Evolutionary conservation across 1,284 basidiomycete genomes (phyloP).

Genomic region (Ceratorhiza oryzae-sativae): DNA sequence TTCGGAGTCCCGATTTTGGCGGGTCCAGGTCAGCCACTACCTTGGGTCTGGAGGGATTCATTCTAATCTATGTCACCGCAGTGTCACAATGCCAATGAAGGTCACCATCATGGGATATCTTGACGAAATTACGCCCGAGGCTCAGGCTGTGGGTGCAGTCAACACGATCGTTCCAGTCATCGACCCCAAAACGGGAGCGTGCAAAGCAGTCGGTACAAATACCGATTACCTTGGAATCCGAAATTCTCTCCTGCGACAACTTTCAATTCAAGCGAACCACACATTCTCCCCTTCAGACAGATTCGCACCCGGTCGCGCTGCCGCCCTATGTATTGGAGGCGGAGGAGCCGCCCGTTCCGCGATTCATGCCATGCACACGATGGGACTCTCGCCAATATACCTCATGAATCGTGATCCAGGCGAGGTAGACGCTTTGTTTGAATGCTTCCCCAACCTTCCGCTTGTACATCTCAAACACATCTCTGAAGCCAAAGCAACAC

Average conservation of each 20-base stretch:
- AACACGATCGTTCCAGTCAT: slow-evolving; percentile 52
- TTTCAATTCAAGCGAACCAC: slow-evolving; percentile 40
- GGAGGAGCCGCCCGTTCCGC: slow-evolving; percentile 53
- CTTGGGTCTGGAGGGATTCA: too few species aligned
- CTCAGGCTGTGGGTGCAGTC: slow-evolving; percentile 49
- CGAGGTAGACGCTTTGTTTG: slow-evolving; percentile 39
- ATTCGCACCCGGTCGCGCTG: slow-evolving; percentile 44
- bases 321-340: slow-evolving; percentile 51
- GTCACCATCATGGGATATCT: slow-evolving; percentile 48
- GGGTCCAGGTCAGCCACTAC: slow-evolving; percentile 44
- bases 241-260: slow-evolving; percentile 48
- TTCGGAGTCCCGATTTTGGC: slow-evolving; percentile 49
- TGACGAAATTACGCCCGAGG: slow-evolving; percentile 50
- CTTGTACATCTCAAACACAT: slow-evolving; percentile 30
- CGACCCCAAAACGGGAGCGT: slow-evolving; percentile 41
- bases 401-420: slow-evolving; percentile 49
- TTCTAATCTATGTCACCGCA: slow-evolving; percentile 24
- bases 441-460: slow-evolving; percentile 36
- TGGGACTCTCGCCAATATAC: slow-evolving; percentile 51
- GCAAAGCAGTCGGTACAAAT: slow-evolving; percentile 51
- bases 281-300: slow-evolving; percentile 44
- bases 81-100: slow-evolving; percentile 53
- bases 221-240: slow-evolving; percentile 51
- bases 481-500: slow-evolving; percentile 8
- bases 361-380: slow-evolving; percentile 49